Evolutionary conservation across 1,139 yeast species (phyloP).

Genomic region (Pneumocystis jirovecii): DNA sequence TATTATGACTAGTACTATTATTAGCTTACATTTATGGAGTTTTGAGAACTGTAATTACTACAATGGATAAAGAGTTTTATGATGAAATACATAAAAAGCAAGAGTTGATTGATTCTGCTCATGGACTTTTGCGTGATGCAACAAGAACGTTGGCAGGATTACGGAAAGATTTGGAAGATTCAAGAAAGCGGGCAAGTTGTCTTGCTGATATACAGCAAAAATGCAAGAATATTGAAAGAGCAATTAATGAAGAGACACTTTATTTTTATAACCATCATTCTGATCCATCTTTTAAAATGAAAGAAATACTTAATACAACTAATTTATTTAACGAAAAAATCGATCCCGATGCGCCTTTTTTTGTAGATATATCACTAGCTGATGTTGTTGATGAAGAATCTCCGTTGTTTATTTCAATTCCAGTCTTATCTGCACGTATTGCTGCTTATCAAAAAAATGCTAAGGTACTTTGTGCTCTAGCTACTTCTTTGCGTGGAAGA

Average conservation of each 20-base stretch:
- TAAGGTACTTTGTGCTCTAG: slow-evolving; percentile 35
- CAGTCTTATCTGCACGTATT: slow-evolving; percentile 58
- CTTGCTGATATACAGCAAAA: slow-evolving; percentile 37
- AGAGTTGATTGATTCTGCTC: slow-evolving; percentile 32
- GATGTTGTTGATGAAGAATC: background rate
- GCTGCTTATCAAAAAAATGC: slow-evolving; percentile 64
- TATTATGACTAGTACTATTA: background rate
- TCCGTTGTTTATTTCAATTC: slow-evolving; percentile 36
- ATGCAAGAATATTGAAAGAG: slow-evolving; percentile 39
- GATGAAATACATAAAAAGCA: slow-evolving; percentile 36
- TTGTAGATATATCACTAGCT: background rate
- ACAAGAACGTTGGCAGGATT: slow-evolving; percentile 33
- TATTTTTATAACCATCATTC: background rate
- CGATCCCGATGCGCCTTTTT: background rate
- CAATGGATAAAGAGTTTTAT: slow-evolving; percentile 32
- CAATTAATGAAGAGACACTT: slow-evolving; percentile 36
- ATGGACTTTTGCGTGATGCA: slow-evolving; percentile 35
- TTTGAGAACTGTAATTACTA: slow-evolving; percentile 25
- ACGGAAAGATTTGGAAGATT: slow-evolving; percentile 31
- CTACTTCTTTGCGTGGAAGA: slow-evolving; percentile 34
- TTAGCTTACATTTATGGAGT: slow-evolving; percentile 17
- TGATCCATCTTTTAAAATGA: background rate
- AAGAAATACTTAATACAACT: background rate
- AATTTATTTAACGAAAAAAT: background rate
- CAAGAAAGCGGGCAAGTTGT: slow-evolving; percentile 29